Base-by-base conservation (phyloP, 2,329 filamentous ascomycete genomes). In the Bipolaris gigantea region DNA sequence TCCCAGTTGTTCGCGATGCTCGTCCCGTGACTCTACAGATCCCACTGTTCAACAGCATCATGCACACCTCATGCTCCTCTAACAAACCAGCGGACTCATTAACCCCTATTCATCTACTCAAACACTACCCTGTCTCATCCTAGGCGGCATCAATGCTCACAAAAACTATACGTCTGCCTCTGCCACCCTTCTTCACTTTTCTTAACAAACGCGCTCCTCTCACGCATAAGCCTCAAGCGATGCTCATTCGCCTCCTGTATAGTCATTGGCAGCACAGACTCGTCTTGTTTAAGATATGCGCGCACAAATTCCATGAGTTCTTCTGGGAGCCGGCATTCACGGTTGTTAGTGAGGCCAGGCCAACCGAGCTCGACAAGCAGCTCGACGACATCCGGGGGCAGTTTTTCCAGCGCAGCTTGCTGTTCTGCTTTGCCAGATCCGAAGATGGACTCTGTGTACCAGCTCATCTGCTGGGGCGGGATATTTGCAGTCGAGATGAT, bases 401-500 rank as follows among this genome's bases (percentile, higher is more conserved):
- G 18, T 8, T 61, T 59, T 1, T 55, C 54, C 2, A 56, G 11
- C 2, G 56, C 48, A 19, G 36, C 51, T 4, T 44, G 27, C 3
- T 47, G 50, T 2, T 44, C 8, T 13, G 49, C 30, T 6, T 34
- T 4, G 4, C 18, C 48, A 9, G 33, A 27, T 5, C 61, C 59
- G 10, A 66, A 44, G 3, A 62, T 9, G 5, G 57, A 45, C 2
- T 64, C 59, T 9, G 35, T 50, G 67, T 72, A 77, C 81, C 81
- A 84, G 2, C 77, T 70, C 21, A 74, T 63, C 53, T 76, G 77
- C 61, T 84, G 81, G 2, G 80, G 80, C 1, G 81, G 80, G 0
- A 83, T 75, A 52, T 83, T 81, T 0, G 76, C 75, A 0, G 79
- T 81, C 2, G 74, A 84, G 9, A 83, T 74, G 44, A 87, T 76